Evolutionary conservation across 805 yeast species (phyloP).

Genomic region (Candida dajiaensis): DNA sequence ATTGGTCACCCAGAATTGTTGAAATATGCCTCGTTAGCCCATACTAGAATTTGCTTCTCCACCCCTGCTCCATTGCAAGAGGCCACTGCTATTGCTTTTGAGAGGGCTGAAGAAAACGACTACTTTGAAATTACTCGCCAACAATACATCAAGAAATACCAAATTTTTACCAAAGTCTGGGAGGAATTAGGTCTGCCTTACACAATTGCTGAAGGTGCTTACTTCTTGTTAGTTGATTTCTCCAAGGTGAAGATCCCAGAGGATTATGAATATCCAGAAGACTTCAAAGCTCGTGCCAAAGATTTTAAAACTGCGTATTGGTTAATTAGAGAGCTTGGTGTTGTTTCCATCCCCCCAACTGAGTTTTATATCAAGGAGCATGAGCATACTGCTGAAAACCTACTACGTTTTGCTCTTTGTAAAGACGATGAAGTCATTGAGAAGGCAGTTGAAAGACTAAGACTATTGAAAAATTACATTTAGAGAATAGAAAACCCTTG

Average conservation of each 20-base stretch:
- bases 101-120: conserved; percentile 48
- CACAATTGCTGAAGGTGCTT: conserved; percentile 89
- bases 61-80: conserved; percentile 91
- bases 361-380: conserved; percentile 76
- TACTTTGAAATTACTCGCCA: conserved; percentile 69
- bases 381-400: conserved; percentile 72
- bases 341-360: conserved; percentile 96
- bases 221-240: conserved; percentile 85
- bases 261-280: conserved; percentile 67
- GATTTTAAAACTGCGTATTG: conserved; percentile 90
- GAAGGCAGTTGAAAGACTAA: conserved; percentile 75
- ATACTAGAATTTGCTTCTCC: conserved; percentile 89
- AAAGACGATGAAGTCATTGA: conserved; percentile 78
- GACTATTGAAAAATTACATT: conserved; percentile 62
- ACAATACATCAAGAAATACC: conserved; percentile 66
- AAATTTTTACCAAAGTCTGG: conserved; percentile 67
- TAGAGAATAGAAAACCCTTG: conserved; percentile 8
- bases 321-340: conserved; percentile 89
- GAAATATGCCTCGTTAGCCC: conserved; percentile 80
- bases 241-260: conserved; percentile 74
- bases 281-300: conserved; percentile 59
- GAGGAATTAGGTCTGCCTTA: conserved; percentile 87
- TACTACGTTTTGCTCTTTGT: conserved; percentile 92
- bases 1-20: conserved; percentile 81
- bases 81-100: conserved; percentile 78